A percentile compares a stretch with the other conserved stretches of the same genome.
These are phyloP conservation scores for Hymenoscyphus occultus DNA, from an alignment of 2,329 filamentous ascomycete genomes.

Conservation along the genomic window DNA sequence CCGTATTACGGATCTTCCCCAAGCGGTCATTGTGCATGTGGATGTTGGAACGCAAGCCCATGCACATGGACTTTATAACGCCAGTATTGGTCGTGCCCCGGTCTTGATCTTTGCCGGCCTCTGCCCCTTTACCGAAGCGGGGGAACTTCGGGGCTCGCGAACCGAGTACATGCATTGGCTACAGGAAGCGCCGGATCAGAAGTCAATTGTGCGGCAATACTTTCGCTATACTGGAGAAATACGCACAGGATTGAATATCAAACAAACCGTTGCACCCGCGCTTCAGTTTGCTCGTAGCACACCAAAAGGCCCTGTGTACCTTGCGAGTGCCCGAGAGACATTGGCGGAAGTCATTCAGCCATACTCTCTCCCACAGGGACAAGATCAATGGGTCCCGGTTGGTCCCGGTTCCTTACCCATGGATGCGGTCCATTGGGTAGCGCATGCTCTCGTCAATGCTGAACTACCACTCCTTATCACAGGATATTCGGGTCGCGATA, in stretches of 20 bases:
- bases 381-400: conserved; percentile 55
- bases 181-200: too few species aligned
- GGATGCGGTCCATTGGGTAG: conserved; percentile 52
- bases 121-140: conserved; percentile 44
- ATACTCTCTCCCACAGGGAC: conserved; percentile 24
- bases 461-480: conserved; percentile 65
- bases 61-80: conserved; percentile 69
- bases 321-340: too few species aligned
- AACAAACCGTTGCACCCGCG: too few species aligned
- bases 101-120: conserved; percentile 69
- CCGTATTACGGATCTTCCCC: conserved; percentile 58
- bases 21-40: conserved; percentile 67
- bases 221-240: too few species aligned
- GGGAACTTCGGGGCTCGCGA: too few species aligned
- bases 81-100: conserved; percentile 62
- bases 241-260: too few species aligned
- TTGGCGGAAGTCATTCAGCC: too few species aligned
- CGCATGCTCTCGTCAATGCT: conserved; percentile 56
- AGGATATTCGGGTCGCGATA: conserved; percentile 47
- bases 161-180: too few species aligned
- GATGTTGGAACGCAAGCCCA: conserved; percentile 72
- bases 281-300: too few species aligned
- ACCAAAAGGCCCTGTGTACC: too few species aligned
- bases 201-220: too few species aligned
- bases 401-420: conserved; percentile 52